Evolutionary conservation across 2,329 filamentous ascomycete genomes (phyloP), one percentile per base, ranked within the genome.

Genomic region (Diaporthe citri): DNA sequence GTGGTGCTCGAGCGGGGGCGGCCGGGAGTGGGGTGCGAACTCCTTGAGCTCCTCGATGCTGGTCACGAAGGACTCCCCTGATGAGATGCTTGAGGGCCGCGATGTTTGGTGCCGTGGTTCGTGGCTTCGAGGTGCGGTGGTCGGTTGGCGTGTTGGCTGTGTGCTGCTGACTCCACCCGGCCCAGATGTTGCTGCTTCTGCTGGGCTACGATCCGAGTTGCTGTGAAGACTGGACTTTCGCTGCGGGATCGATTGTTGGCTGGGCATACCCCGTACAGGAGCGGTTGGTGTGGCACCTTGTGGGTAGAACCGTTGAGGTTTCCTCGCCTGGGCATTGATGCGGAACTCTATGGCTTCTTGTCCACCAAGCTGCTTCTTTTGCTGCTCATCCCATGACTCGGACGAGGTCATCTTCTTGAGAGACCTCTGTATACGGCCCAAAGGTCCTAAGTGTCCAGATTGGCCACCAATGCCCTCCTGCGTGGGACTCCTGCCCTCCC

Each of bases 361-460:
- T 22, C 71, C 64, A 12, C 28, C 20, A 3, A 48, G 17, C 4
- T 48, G 71, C 8, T 55, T 75, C n/a, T 10, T 70, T 39, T 39
- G 55, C 3, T 46, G 67, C 51, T 64, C 74, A 20, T 55, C 43
- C 72, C 56, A 59, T 1, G 67, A 56, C 39, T 73, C 74, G 22
- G 57, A 66, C 25, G 74, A 74, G 36, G 74, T 48, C 71, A 76
- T 70, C n/a, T 66, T 73, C 46, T 74, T 73, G 20, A 75, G 52
- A 20, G 74, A 46, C 28, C 73, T 67, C 55, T 76, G 75, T 36
- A 76, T 75, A 34, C 75, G 71, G 10, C 75, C 69, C 41, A 76
- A 34, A 10, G 75, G 39, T 46, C 69, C 62, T 48, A n/a, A 28
- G 36, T 60, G 73, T 20, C 46, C 62, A 48, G 56, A 25, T 2